phyloP scores from a whole-genome alignment of 805 yeast genomes.

The Danielozyma ontarioensis region DNA sequence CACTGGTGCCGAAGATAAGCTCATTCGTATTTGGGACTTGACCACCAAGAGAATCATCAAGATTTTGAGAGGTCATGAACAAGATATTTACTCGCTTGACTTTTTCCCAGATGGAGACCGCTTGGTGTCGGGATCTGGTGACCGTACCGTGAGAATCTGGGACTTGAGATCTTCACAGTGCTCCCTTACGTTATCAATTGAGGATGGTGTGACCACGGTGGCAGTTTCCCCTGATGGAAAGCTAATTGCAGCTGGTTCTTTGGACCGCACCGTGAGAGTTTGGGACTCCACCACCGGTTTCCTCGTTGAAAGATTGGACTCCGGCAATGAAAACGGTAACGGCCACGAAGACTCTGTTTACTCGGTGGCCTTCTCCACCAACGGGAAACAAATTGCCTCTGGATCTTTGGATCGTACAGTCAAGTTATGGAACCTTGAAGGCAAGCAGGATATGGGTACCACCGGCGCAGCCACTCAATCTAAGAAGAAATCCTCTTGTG shows the following conservation, averaged over 20 bases:
- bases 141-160: slow-evolving; percentile 95
- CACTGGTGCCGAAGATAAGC: slow-evolving; percentile 87
- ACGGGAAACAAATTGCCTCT: slow-evolving; percentile 86
- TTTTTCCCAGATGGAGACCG: slow-evolving; percentile 92
- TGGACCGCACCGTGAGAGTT: slow-evolving; percentile 91
- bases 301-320: slow-evolving; percentile 86
- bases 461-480: slow-evolving; percentile 13
- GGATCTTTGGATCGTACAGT: slow-evolving; percentile 96
- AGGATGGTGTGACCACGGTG: slow-evolving; percentile 97
- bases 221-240: slow-evolving; percentile 95
- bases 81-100: slow-evolving; percentile 93
- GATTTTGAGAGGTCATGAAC: slow-evolving; percentile 90
- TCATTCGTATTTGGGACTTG: slow-evolving; percentile 95
- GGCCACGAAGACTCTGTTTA: slow-evolving; percentile 97
- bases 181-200: slow-evolving; percentile 81
- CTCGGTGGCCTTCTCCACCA: slow-evolving; percentile 87
- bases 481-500: slow-evolving; percentile 55
- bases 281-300: slow-evolving; percentile 95
- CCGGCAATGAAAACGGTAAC: slow-evolving; percentile 80
- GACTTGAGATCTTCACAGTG: slow-evolving; percentile 87
- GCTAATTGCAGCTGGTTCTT: slow-evolving; percentile 91
- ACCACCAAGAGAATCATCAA: slow-evolving; percentile 78
- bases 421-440: slow-evolving; percentile 89
- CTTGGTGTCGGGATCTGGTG: slow-evolving; percentile 94
- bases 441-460: slow-evolving; percentile 28